Evolutionary conservation across 257 asterid species (phyloP).

Genomic region (Rhazya stricta): DNA sequence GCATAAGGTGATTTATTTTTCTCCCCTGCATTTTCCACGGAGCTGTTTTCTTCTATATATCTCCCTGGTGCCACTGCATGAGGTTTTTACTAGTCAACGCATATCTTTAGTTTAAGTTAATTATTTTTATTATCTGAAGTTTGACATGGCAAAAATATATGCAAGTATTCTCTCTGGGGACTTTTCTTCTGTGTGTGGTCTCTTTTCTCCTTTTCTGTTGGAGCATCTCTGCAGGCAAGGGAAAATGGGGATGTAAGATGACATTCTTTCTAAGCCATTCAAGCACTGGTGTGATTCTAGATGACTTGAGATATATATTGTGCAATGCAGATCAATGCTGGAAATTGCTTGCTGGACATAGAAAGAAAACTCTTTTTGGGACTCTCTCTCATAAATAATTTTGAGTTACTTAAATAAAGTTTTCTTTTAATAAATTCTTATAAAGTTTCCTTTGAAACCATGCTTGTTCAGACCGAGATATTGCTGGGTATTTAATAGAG

Average conservation of each 20-base stretch:
- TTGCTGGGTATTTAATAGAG: neutral
- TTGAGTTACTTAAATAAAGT: neutral
- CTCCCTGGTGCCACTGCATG: neutral
- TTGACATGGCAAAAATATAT: neutral
- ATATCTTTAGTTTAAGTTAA: neutral
- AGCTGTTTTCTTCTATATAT: constrained; percentile 5
- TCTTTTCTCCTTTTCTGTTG: neutral
- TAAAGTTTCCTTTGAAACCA: neutral
- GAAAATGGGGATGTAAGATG: neutral
- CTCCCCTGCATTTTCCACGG: constrained; percentile 1
- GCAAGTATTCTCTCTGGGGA: neutral
- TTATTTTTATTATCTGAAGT: neutral
- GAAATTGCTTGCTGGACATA: neutral
- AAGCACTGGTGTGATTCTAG: neutral
- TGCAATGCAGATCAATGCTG: neutral
- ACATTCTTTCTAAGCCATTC: neutral
- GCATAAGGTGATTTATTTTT: constrained; percentile 66
- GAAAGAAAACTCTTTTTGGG: neutral
- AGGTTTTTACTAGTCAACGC: neutral
- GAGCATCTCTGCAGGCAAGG: neutral
- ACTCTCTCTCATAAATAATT: neutral
- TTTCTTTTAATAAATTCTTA: neutral
- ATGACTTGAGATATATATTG: neutral
- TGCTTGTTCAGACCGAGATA: neutral
- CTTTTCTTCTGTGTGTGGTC: neutral